These are phyloP conservation scores for Curvularia spicifera DNA, from an alignment of 2,329 filamentous ascomycete genomes.

Conservation along the genomic window DNA sequence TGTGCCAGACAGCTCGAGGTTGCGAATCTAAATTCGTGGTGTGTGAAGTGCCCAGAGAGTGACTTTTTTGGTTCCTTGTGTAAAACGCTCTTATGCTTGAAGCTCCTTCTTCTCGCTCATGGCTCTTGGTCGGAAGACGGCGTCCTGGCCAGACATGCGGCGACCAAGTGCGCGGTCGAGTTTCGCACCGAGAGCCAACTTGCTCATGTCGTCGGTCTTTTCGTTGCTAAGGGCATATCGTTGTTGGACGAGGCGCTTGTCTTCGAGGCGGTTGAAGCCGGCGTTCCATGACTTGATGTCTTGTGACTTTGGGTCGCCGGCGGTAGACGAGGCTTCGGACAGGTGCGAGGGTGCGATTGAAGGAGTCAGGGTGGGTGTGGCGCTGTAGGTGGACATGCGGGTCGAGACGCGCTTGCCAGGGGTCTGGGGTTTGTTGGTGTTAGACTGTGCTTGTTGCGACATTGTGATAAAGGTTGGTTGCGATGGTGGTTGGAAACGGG, in stretches of 20 bases:
- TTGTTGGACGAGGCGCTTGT: conserved; percentile 82
- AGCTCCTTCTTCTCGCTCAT: conserved; percentile 47
- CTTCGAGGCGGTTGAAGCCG: conserved; percentile 85
- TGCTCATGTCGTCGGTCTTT: conserved; percentile 82
- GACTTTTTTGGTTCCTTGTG: background rate
- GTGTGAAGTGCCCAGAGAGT: conserved; percentile 3
- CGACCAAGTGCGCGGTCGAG: conserved; percentile 85
- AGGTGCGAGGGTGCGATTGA: conserved; percentile 57
- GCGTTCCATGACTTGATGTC: conserved; percentile 79
- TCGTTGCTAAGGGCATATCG: conserved; percentile 79
- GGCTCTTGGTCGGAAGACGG: conserved; percentile 71
- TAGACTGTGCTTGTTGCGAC: conserved; percentile 34
- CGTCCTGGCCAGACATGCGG: conserved; percentile 87
- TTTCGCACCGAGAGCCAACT: conserved; percentile 87
- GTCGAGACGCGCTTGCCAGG: conserved; percentile 49
- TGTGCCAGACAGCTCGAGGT: background rate
- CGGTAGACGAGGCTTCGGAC: conserved; percentile 43
- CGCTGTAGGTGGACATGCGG: conserved; percentile 59
- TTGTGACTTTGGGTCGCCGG: conserved; percentile 59
- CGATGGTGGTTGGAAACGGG: background rate
- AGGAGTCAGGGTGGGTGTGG: conserved; percentile 58
- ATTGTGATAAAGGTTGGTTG: conserved; percentile 17
- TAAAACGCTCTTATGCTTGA: conserved; percentile 25
- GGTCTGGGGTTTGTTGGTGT: conserved; percentile 40
- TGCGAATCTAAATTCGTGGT: background rate